Percentiles rank a stretch among this genome's conserved stretches.
Evolutionary conservation across 1,284 basidiomycete genomes (phyloP).

Genomic region (Anthracocystis setariae): DNA sequence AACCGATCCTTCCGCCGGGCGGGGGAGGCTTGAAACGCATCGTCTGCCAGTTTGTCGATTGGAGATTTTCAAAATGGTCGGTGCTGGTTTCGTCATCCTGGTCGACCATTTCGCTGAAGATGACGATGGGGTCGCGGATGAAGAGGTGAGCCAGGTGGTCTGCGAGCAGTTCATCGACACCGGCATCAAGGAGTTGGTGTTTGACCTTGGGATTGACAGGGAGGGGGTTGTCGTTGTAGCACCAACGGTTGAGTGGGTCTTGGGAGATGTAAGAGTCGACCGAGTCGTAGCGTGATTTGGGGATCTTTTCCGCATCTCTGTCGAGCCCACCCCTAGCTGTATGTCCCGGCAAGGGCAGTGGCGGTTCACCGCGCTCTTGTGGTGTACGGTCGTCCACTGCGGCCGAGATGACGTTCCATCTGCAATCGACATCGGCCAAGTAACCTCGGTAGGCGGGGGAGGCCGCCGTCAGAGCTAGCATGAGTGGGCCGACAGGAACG

Average conservation of each 20-base stretch:
- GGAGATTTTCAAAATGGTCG: slow-evolving; percentile 99
- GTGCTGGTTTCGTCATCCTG: slow-evolving; percentile 87
- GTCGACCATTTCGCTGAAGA: slow-evolving; percentile 92
- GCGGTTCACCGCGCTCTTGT: slow-evolving; percentile 84
- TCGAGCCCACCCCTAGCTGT: slow-evolving; percentile 38
- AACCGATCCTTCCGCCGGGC: slow-evolving; percentile 88
- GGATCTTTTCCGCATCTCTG: slow-evolving; percentile 72
- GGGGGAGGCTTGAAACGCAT: slow-evolving; percentile 95
- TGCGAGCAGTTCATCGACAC: slow-evolving; percentile 86
- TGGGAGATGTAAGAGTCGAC: slow-evolving; percentile 93
- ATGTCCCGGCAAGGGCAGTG: slow-evolving; percentile 34
- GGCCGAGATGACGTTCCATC: slow-evolving; percentile 98
- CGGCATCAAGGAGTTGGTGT: slow-evolving; percentile 66
- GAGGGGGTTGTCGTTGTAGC: slow-evolving; percentile 89
- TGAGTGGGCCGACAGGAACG: slow-evolving; percentile 90
- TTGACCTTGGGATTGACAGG: slow-evolving; percentile 78
- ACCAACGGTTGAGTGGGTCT: slow-evolving; percentile 84
- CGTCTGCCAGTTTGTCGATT: slow-evolving; percentile 99
- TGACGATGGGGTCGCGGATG: slow-evolving; percentile 94
- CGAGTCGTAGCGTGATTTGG: slow-evolving; percentile 96
- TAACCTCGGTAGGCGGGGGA: slow-evolving; percentile 94
- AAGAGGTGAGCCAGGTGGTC: slow-evolving; percentile 95
- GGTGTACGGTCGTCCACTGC: slow-evolving; percentile 96
- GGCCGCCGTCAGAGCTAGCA: slow-evolving; percentile 94
- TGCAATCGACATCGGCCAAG: slow-evolving; percentile 93